Percentiles rank a stretch among this genome's conserved stretches.
Conservation (phyloP, 2,329 filamentous ascomycete genomes). For the Pseudogymnoascus sp. region DNA sequence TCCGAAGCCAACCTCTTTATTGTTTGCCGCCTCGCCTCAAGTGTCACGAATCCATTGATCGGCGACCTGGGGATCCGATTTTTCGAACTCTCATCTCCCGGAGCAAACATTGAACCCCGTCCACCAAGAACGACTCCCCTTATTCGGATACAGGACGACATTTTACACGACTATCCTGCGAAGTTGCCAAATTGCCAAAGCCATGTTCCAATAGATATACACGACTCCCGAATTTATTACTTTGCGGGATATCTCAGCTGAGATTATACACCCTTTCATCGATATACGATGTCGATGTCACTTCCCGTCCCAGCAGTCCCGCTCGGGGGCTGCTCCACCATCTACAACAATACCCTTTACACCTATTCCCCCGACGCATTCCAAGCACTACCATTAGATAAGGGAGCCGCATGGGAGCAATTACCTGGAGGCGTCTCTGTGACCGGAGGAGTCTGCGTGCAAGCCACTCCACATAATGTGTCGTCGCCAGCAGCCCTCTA, state of each 20-base stretch:
- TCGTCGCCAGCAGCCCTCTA: conserved; percentile 58
- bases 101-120: neutral
- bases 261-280: neutral
- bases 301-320: conserved; percentile 61
- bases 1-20: neutral
- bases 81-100: neutral
- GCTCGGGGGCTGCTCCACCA: conserved; percentile 72
- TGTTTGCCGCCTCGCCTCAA: neutral
- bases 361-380: conserved; percentile 70
- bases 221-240: neutral
- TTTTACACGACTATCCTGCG: neutral
- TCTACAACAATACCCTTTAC: conserved; percentile 77
- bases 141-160: neutral
- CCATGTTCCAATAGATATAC: conserved; percentile 2
- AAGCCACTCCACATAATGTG: conserved; percentile 52
- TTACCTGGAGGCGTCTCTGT: conserved; percentile 61
- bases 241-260: neutral
- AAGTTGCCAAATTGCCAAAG: conserved; percentile 1
- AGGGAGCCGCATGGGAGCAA: conserved; percentile 64
- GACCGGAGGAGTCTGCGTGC: conserved; percentile 69
- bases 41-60: neutral
- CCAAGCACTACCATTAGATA: conserved; percentile 59
- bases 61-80: neutral
- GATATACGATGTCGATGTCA: conserved; percentile 18
- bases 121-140: neutral